A percentile compares a stretch with the other conserved stretches of the same genome.
These are phyloP conservation scores for Aspergillus asperescens DNA, from an alignment of 495 filamentous ascomycete species.

Conservation along the genomic window DNA sequence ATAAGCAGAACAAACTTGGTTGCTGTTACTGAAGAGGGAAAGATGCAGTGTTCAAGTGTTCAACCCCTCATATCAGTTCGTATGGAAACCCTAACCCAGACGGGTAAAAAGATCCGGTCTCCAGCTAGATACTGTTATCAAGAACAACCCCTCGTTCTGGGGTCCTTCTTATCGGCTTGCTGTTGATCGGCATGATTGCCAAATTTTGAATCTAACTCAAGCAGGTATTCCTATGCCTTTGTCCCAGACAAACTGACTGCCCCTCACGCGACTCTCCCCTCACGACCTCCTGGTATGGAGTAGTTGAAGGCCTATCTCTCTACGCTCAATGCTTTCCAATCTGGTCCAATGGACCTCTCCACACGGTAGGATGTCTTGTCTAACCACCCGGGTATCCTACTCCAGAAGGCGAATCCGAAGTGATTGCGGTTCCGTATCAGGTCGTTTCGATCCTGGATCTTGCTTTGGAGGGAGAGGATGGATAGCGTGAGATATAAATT, in stretches of 20 bases:
- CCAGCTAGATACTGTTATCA: slow-evolving; percentile 2
- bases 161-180: neutral
- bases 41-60: too few species aligned
- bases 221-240: neutral
- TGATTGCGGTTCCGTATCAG: neutral
- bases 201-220: neutral
- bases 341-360: neutral
- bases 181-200: too few species aligned
- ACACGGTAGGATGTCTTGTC: neutral
- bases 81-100: slow-evolving; percentile 22
- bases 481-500: neutral
- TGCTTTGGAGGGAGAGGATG: too few species aligned
- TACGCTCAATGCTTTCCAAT: neutral
- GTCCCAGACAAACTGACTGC: neutral
- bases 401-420: slow-evolving; percentile 19
- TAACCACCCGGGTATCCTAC: slow-evolving; percentile 14
- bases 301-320: neutral
- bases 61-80: too few species aligned
- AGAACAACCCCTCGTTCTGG: neutral
- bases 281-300: neutral
- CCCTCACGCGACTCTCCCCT: neutral
- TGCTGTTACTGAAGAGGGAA: neutral
- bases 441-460: neutral
- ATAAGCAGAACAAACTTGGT: neutral
- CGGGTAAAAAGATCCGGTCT: slow-evolving; percentile 22